These are phyloP conservation scores for Neonectria sp. DNA, from an alignment of 2,329 filamentous ascomycete species.

Conservation along the genomic window DNA sequence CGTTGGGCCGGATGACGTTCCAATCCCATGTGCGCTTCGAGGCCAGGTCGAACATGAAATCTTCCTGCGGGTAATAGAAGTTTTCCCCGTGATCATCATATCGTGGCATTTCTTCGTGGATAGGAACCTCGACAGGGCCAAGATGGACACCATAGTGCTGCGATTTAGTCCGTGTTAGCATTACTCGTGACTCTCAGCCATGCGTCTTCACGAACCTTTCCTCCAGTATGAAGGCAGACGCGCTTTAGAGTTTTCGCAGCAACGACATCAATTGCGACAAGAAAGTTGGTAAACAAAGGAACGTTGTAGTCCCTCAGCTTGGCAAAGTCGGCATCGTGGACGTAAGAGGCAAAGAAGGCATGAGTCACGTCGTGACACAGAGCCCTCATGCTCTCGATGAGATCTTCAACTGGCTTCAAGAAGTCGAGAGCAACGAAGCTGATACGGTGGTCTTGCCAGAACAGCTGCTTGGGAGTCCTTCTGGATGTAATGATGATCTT, in stretches of 20 bases:
- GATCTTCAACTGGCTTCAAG: slow-evolving; percentile 33
- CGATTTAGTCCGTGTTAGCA: not conserved
- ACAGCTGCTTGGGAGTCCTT: slow-evolving; percentile 23
- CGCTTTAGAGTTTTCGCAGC: slow-evolving; percentile 33
- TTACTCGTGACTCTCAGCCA: not conserved
- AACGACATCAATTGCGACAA: slow-evolving; percentile 34
- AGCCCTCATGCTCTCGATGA: slow-evolving; percentile 32
- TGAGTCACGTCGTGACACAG: slow-evolving; percentile 37
- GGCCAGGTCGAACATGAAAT: slow-evolving; percentile 33
- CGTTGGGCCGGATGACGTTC: slow-evolving; percentile 37
- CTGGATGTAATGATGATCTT: slow-evolving; percentile 41
- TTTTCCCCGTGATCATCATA: slow-evolving; percentile 38
- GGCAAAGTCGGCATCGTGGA: slow-evolving; percentile 34
- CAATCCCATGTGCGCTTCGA: slow-evolving; percentile 35
- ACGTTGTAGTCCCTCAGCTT: slow-evolving; percentile 36
- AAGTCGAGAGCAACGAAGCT: slow-evolving; percentile 38
- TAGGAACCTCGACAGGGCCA: slow-evolving; percentile 34
- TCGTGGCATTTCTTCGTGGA: slow-evolving; percentile 34
- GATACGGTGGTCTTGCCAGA: slow-evolving; percentile 38
- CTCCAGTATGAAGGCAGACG: slow-evolving; percentile 36
- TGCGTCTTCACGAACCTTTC: slow-evolving; percentile 24
- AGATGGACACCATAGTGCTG: slow-evolving; percentile 38
- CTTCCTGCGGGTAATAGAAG: slow-evolving; percentile 38
- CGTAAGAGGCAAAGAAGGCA: slow-evolving; percentile 38
- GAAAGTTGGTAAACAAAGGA: slow-evolving; percentile 37